Conservation (phyloP, 371 early-diverging fungal genomes). For the Rhizopus microsporus region DNA sequence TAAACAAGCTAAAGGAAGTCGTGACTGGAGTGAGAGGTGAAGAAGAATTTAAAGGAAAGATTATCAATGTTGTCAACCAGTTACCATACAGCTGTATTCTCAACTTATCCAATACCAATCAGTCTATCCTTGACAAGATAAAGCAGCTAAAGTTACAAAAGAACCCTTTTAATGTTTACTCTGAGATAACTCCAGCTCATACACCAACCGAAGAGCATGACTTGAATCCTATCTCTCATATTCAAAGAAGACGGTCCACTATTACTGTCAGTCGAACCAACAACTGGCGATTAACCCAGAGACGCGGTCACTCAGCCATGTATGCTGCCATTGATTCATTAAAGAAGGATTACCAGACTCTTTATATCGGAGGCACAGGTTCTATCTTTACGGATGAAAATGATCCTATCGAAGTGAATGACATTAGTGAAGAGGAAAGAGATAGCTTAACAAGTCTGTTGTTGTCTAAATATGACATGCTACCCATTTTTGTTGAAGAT, state of each 20-base stretch:
- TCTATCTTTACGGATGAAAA: slow-evolving; percentile 38
- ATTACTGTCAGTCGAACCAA: slow-evolving; percentile 29
- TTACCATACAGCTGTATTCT: slow-evolving; percentile 38
- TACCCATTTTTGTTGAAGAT: slow-evolving; percentile 82
- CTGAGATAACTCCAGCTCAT: not conserved
- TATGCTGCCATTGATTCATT: slow-evolving; percentile 72
- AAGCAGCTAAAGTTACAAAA: slow-evolving; percentile 1
- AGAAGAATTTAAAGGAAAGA: slow-evolving; percentile 31
- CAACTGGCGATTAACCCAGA: slow-evolving; percentile 40
- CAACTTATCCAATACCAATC: slow-evolving; percentile 3
- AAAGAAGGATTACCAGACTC: slow-evolving; percentile 46
- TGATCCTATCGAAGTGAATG: slow-evolving; percentile 12
- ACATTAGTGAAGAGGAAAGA: slow-evolving; percentile 39
- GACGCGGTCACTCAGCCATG: slow-evolving; percentile 84
- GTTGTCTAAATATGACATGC: slow-evolving; percentile 49
- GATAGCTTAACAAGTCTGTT: slow-evolving; percentile 44
- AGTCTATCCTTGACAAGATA: slow-evolving; percentile 6
- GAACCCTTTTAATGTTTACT: slow-evolving; percentile 5
- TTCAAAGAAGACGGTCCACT: slow-evolving; percentile 38
- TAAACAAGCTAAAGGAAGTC: slow-evolving; percentile 10
- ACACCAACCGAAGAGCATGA: not conserved
- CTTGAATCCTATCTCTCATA: slow-evolving; percentile 34
- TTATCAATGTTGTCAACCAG: slow-evolving; percentile 61
- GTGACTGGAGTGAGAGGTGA: slow-evolving; percentile 10
- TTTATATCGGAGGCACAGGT: slow-evolving; percentile 78